A percentile compares a stretch with the other conserved stretches of the same genome.
These are phyloP conservation scores for Echinosophora koreensis DNA, from an alignment of 306 rosid genomes.

Conservation along the genomic window DNA sequence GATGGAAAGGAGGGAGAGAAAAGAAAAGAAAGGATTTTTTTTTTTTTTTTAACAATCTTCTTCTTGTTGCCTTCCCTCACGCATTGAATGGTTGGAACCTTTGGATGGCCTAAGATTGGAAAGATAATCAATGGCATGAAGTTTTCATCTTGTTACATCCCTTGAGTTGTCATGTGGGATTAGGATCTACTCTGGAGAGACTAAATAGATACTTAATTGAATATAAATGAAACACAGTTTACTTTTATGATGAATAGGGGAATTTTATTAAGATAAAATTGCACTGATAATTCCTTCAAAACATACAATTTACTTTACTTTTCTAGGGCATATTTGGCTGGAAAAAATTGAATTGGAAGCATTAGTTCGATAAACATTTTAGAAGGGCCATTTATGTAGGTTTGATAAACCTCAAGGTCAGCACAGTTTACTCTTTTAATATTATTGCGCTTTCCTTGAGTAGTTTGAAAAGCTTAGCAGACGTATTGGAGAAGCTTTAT, in stretches of 20 bases:
- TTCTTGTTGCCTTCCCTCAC: conserved; percentile 24
- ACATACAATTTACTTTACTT: neutral
- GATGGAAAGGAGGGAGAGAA: too few species aligned
- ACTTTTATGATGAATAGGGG: neutral
- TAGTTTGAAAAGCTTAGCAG: conserved; percentile 33
- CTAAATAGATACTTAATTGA: conserved; percentile 2
- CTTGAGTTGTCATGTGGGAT: neutral
- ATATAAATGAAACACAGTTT: conserved; percentile 17
- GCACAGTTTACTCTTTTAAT: neutral
- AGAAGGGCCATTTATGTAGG: neutral
- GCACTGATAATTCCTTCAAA: neutral
- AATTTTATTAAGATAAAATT: neutral
- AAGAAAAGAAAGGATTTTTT: too few species aligned
- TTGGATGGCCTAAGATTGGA: neutral
- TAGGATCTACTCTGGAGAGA: neutral
- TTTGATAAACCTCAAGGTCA: neutral
- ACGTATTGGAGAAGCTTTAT: too few species aligned
- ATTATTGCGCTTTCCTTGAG: conserved; percentile 1
- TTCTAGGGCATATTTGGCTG: neutral
- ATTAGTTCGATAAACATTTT: neutral
- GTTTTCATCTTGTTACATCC: neutral
- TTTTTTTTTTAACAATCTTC: neutral
- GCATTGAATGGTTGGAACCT: neutral
- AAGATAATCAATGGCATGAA: neutral
- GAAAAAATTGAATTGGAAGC: neutral